Conservation (phyloP, 768 basidiomycete genomes). For the Lactifluus subvellereus region DNA sequence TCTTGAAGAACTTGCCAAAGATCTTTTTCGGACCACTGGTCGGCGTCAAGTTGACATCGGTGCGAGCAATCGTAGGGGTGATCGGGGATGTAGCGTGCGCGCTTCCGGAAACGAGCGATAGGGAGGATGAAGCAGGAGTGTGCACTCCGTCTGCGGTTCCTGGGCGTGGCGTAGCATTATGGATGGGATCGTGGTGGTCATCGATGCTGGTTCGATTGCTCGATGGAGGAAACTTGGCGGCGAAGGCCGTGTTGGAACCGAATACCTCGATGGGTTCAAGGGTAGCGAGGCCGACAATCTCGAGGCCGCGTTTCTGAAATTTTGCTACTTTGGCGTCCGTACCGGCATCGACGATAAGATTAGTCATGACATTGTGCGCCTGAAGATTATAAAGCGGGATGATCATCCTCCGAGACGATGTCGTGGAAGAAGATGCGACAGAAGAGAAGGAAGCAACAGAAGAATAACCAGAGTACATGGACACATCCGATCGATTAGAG, state of each 20-base stretch:
- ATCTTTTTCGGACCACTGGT: conserved; percentile 48
- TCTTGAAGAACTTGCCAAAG: conserved; percentile 69
- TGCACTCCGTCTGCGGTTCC: conserved; percentile 8
- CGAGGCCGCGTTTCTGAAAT: conserved; percentile 65
- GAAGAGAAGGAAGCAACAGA: conserved; percentile 42
- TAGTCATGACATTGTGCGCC: conserved; percentile 83
- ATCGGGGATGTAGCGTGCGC: conserved; percentile 19
- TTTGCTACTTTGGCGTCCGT: conserved; percentile 62
- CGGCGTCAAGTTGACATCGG: conserved; percentile 26
- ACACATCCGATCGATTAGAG: conserved; percentile 49
- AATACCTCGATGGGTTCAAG: conserved; percentile 76
- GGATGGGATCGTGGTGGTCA: conserved; percentile 6
- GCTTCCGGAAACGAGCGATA: conserved; percentile 21
- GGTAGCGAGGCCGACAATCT: conserved; percentile 71
- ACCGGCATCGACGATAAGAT: conserved; percentile 80
- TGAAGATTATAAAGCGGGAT: conserved; percentile 84
- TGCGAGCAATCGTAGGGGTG: conserved; percentile 25
- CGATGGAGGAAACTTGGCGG: conserved; percentile 16
- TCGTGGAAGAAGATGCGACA: conserved; percentile 34
- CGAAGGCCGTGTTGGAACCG: conserved; percentile 33
- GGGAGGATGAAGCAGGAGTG: conserved; percentile 22
- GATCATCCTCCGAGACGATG: conserved; percentile 60
- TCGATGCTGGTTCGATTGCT: conserved; percentile 33
- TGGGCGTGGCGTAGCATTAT: not conserved
- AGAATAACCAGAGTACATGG: conserved; percentile 40